Conservation (phyloP, 83 land plant species). For the Larix sibirica region DNA sequence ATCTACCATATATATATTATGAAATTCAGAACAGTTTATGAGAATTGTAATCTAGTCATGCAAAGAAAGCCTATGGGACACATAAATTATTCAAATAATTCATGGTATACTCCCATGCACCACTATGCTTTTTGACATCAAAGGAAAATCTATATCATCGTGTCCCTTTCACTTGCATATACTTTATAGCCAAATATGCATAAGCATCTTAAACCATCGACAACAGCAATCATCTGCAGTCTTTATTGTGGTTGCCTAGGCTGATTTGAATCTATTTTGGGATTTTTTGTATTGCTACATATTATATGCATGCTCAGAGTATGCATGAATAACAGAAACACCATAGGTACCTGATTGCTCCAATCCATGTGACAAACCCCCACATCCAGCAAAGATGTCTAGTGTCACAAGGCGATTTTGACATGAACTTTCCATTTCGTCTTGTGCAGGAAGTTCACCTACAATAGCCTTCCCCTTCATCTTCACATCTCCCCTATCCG, state of each 20-base stretch:
- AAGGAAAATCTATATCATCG: too few relatives aligned
- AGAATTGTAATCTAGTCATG: not conserved
- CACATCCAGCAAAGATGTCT: slow-evolving; percentile 99
- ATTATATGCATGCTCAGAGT: not conserved
- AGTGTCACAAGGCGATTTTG: slow-evolving; percentile 56
- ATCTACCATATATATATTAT: not conserved
- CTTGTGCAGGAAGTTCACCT: not conserved
- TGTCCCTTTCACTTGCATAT: not conserved
- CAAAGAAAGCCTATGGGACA: not conserved
- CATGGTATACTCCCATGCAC: not conserved
- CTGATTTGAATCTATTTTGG: too few relatives aligned
- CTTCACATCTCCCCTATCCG: slow-evolving; percentile 49
- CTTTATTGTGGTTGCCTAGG: not conserved
- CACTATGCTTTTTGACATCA: too few relatives aligned
- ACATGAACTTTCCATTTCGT: slow-evolving; percentile 10
- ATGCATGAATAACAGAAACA: not conserved
- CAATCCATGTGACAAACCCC: slow-evolving; percentile 93
- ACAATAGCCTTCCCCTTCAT: slow-evolving; percentile 41
- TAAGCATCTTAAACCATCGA: not conserved
- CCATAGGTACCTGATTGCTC: slow-evolving; percentile 73
- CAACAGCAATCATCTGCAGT: not conserved
- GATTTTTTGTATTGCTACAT: too few relatives aligned
- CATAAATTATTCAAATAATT: not conserved
- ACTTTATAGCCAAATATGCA: not conserved
- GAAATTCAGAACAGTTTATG: not conserved